These are phyloP conservation scores for Umbelopsis isabellina DNA, from an alignment of 192 early-diverging fungal genomes.

Conservation along the genomic window DNA sequence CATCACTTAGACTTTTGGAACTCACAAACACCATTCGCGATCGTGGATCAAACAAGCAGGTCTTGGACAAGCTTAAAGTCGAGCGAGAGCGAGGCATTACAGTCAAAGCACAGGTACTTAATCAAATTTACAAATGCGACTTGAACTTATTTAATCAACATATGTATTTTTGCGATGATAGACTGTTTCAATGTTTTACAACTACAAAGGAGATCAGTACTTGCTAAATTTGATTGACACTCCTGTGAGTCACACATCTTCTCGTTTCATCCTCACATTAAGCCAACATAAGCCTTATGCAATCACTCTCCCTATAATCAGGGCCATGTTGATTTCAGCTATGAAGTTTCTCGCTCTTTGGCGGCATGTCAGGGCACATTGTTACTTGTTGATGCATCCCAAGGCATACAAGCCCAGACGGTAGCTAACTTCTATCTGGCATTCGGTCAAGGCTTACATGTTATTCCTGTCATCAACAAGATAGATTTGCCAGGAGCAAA, in stretches of 20 bases:
- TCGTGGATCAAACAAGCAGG: constrained; percentile 77
- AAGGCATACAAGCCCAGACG: constrained; percentile 98
- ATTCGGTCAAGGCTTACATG: constrained; percentile 80
- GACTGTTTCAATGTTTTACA: constrained; percentile 94
- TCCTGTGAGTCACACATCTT: constrained; percentile 57
- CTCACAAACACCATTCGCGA: constrained; percentile 83
- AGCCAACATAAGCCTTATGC: too few relatives aligned
- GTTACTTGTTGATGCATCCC: constrained; percentile 89
- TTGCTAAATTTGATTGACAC: constrained; percentile 96
- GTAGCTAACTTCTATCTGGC: constrained; percentile 97
- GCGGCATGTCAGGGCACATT: constrained; percentile 94
- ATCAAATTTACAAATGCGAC: neutral
- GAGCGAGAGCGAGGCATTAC: constrained; percentile 97
- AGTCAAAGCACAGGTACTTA: constrained; percentile 88
- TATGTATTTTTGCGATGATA: constrained; percentile 25
- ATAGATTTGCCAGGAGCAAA: constrained; percentile 92
- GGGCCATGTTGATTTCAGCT: constrained; percentile 92
- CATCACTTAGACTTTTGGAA: constrained; percentile 74
- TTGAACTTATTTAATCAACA: neutral
- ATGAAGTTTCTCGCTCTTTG: constrained; percentile 93
- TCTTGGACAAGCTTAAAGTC: constrained; percentile 95
- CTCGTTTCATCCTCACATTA: neutral
- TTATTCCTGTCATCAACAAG: constrained; percentile 95
- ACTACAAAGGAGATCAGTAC: constrained; percentile 78
- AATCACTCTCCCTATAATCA: constrained; percentile 5